Evolutionary conservation across 257 asterid species (phyloP).

Genomic region (Capsicum baccatum): DNA sequence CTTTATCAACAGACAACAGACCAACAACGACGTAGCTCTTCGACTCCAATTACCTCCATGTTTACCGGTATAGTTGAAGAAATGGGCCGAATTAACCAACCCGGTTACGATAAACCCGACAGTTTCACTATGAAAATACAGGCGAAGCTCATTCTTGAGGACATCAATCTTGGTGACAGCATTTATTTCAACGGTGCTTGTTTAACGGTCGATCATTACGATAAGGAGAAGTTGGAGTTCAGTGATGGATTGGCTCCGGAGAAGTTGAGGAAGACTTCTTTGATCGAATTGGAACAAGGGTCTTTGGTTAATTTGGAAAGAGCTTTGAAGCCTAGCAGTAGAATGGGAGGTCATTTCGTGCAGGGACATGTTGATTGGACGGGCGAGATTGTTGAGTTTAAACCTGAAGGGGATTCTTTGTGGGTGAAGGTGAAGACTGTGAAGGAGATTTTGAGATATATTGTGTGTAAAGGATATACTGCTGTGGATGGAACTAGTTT

Average conservation of each 20-base stretch:
- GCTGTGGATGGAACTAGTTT: conserved; percentile 89
- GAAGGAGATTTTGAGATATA: conserved; percentile 73
- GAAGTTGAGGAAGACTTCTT: conserved; percentile 71
- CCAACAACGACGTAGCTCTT: conserved; percentile 31
- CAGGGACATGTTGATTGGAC: conserved; percentile 89
- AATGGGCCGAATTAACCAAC: conserved; percentile 64
- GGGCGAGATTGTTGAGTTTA: conserved; percentile 60
- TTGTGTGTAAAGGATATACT: conserved; percentile 81
- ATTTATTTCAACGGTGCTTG: conserved; percentile 90
- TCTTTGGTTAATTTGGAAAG: conserved; percentile 75
- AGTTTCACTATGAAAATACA: conserved; percentile 73
- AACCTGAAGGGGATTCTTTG: conserved; percentile 72
- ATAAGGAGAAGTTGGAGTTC: conserved; percentile 53
- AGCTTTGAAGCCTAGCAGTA: conserved; percentile 70
- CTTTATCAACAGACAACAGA: conserved; percentile 44
- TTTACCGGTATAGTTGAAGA: conserved; percentile 95
- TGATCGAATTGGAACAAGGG: conserved; percentile 62
- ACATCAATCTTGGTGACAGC: conserved; percentile 83
- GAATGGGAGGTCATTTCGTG: conserved; percentile 95
- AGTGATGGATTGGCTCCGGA: conserved; percentile 81
- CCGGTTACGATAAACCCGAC: conserved; percentile 57
- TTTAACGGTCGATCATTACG: conserved; percentile 71
- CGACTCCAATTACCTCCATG: conserved; percentile 54
- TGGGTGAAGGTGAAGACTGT: conserved; percentile 66
- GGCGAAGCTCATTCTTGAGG: conserved; percentile 67